Evolutionary conservation across 2,329 filamentous ascomycete species (phyloP).

Genomic region (Alternaria ethzedia): DNA sequence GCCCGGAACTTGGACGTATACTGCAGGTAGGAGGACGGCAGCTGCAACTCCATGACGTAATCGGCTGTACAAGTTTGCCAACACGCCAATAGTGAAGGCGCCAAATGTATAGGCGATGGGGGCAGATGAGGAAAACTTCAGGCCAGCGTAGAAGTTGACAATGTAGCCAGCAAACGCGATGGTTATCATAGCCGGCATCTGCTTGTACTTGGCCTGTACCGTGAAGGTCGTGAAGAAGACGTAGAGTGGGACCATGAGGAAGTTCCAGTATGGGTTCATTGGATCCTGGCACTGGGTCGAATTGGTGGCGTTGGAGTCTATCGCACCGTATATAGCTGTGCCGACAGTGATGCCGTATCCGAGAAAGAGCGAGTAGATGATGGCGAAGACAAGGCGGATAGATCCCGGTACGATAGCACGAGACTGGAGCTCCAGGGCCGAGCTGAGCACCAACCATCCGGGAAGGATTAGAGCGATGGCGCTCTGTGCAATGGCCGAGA

Average conservation of each 20-base stretch:
- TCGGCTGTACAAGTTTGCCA: slow-evolving; percentile 79
- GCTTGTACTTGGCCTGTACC: slow-evolving; percentile 80
- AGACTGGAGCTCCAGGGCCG: slow-evolving; percentile 56
- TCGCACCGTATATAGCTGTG: slow-evolving; percentile 55
- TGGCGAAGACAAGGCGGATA: slow-evolving; percentile 58
- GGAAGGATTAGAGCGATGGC: slow-evolving; percentile 58
- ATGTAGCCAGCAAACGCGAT: slow-evolving; percentile 76
- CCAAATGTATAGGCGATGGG: slow-evolving; percentile 79
- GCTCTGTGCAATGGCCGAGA: slow-evolving; percentile 57
- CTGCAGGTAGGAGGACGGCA: slow-evolving; percentile 39
- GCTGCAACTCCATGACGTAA: slow-evolving; percentile 60
- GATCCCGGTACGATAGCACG: slow-evolving; percentile 56
- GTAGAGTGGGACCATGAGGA: slow-evolving; percentile 78
- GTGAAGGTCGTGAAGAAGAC: slow-evolving; percentile 73
- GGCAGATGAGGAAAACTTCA: slow-evolving; percentile 69
- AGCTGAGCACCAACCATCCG: slow-evolving; percentile 56
- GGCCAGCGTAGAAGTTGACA: slow-evolving; percentile 76
- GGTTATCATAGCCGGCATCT: slow-evolving; percentile 75
- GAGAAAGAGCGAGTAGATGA: slow-evolving; percentile 59
- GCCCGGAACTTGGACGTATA: slow-evolving; percentile 44
- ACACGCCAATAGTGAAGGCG: slow-evolving; percentile 74
- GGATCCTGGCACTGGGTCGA: slow-evolving; percentile 51
- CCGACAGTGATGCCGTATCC: slow-evolving; percentile 59
- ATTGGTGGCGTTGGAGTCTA: slow-evolving; percentile 54
- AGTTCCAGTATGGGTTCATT: slow-evolving; percentile 62